Percentiles rank a stretch among this genome's conserved stretches.
Evolutionary conservation across 2,329 filamentous ascomycete species (phyloP).

Genomic region (Xylaria hypoxylon): DNA sequence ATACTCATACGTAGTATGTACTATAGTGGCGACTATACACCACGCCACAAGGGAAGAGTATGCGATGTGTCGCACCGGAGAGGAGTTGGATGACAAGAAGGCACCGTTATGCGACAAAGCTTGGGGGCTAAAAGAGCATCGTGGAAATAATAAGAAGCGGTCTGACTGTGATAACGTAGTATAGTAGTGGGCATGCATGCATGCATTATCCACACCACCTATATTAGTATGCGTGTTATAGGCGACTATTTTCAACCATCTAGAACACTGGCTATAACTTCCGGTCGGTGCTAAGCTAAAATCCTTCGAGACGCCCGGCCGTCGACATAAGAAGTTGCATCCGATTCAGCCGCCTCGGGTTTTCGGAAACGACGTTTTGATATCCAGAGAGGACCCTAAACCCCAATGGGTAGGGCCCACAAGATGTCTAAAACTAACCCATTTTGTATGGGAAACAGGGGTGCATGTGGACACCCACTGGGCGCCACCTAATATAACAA

Average conservation of each 20-base stretch:
- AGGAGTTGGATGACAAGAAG: conserved; percentile 6
- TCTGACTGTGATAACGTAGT: conserved; percentile 3
- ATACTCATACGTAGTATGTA: no score
- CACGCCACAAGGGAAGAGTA: not conserved
- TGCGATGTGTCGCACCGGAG: not conserved
- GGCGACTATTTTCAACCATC: not conserved
- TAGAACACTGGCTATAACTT: conserved; percentile 13
- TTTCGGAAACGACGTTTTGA: no score
- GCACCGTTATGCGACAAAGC: not conserved
- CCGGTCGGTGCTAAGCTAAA: conserved; percentile 29
- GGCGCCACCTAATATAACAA: no score
- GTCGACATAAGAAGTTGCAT: conserved; percentile 20
- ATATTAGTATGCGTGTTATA: conserved; percentile 4
- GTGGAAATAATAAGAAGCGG: conserved; percentile 13
- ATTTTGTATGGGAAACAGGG: no score
- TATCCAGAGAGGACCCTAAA: no score
- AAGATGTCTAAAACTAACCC: no score
- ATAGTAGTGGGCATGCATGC: not conserved
- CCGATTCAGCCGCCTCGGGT: no score
- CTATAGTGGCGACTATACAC: conserved; percentile 6
- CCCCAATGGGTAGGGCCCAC: no score
- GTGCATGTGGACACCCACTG: no score
- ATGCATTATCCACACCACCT: not conserved
- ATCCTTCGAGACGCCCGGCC: conserved; percentile 31
- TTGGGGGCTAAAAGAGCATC: conserved; percentile 5